Evolutionary conservation across 2,329 filamentous ascomycete genomes (phyloP).

Genomic region (Whalleya microplaca): DNA sequence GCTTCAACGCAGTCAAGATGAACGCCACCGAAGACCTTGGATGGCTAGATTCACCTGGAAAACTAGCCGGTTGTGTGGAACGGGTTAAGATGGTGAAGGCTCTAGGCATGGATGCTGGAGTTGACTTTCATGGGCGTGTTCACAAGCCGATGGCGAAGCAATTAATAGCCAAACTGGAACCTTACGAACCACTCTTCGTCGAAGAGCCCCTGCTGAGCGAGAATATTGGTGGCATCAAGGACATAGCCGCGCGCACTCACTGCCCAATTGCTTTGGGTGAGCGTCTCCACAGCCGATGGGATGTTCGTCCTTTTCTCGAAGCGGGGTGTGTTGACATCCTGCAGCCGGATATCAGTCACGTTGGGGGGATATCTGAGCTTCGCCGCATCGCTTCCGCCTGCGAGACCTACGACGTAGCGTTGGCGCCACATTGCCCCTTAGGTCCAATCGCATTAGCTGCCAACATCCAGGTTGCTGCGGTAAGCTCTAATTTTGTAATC

Average conservation of each 20-base stretch:
- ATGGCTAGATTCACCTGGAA: conserved; percentile 74
- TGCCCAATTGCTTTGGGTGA: conserved; percentile 75
- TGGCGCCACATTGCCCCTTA: conserved; percentile 75
- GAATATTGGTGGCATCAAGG: conserved; percentile 66
- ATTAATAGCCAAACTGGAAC: conserved; percentile 67
- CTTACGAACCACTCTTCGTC: conserved; percentile 73
- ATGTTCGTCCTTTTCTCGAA: conserved; percentile 73
- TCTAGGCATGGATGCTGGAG: conserved; percentile 71
- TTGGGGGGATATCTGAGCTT: conserved; percentile 74
- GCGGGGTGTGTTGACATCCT: conserved; percentile 70
- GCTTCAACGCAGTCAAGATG: conserved; percentile 75
- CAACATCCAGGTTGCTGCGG: conserved; percentile 67
- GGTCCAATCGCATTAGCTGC: conserved; percentile 76
- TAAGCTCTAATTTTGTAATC: conserved; percentile 69
- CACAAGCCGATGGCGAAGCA: conserved; percentile 85
- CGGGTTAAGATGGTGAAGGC: conserved; percentile 70
- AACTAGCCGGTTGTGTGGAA: conserved; percentile 66
- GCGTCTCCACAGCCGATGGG: conserved; percentile 72
- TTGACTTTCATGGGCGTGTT: conserved; percentile 78
- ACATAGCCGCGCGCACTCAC: conserved; percentile 56
- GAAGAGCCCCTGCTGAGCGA: conserved; percentile 75
- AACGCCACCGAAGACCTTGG: conserved; percentile 76
- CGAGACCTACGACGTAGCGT: conserved; percentile 73
- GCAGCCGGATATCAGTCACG: conserved; percentile 74
- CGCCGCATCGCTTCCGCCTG: conserved; percentile 71